Evolutionary conservation across 805 yeast genomes (phyloP), one percentile per base, ranked within the genome.

Genomic region (Candida pseudofarinosa): DNA sequence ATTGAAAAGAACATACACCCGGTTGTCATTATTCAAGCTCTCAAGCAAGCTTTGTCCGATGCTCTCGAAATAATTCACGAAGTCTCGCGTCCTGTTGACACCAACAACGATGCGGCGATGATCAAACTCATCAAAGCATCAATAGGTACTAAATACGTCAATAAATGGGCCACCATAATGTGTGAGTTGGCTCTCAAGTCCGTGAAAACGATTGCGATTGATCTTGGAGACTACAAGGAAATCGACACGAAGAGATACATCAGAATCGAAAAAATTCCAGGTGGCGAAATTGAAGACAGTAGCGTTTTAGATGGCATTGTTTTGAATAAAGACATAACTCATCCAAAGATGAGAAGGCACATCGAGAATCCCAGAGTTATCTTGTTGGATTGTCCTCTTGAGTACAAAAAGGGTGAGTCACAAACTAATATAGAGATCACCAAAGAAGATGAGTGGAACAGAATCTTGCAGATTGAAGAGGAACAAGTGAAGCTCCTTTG

Each of bases 341-440:
- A 93, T 67, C 99, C 99, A 49, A 89, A 90, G 66, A 93, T 93
- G 99, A 83, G 83, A 55, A 82, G 99, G 63, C 60, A 73, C 55
- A 85, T 93, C 53, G 86, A 84, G 62, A 86, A 88, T 58, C 99
- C 99, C 39, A 79, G 91, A 50, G 80, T 93, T 42, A 78, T 93
- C 15, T 75, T 93, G 52, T 76, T 93, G 54, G 99, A 93, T 69
- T 90, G 97, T 67, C 97, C 99, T 10, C 75, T 93, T 55, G 99
- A 93, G 69, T 93, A 93, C 72, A 93, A 93, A 73, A 93, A 93
- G 76, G 99, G 99, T 51, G 99, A 93, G 71, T 89, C 97, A 2
- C 99, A 93, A 67, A 93, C 98, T 41, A 91, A 93, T 67, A 88
- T 93, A 53, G 99, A 93, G 71, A 90, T 93, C 65, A 85, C 96